Conservation (phyloP, 2,329 filamentous ascomycete species). For the Zymoseptoria passerinii region DNA sequence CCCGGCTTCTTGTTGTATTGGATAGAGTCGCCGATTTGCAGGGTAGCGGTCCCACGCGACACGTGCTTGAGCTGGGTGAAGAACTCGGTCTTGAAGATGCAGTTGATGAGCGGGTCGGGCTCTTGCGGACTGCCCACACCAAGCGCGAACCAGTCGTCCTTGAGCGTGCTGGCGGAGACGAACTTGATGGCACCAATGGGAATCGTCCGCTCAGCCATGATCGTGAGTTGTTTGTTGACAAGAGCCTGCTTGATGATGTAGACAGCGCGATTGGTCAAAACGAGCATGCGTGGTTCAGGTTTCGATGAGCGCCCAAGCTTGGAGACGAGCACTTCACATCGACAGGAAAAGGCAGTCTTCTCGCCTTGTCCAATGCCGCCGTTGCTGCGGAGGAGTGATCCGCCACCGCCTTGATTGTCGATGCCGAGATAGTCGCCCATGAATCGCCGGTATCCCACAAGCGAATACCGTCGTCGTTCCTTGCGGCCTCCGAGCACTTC, state of each 20-base stretch:
- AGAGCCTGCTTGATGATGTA: constrained; percentile 82
- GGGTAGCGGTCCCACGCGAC: constrained; percentile 69
- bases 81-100: constrained; percentile 92
- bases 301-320: constrained; percentile 97
- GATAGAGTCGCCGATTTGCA: constrained; percentile 76
- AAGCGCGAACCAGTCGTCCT: constrained; percentile 95
- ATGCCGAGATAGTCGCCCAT: constrained; percentile 91
- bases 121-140: constrained; percentile 85
- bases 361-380: constrained; percentile 63
- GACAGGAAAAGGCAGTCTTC: constrained; percentile 76
- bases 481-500: constrained; percentile 73
- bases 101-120: constrained; percentile 86
- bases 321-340: constrained; percentile 79
- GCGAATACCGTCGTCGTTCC: constrained; percentile 81
- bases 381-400: constrained; percentile 68
- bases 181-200: constrained; percentile 83
- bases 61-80: constrained; percentile 82
- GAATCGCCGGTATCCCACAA: constrained; percentile 85
- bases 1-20: constrained; percentile 98
- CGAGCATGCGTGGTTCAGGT: constrained; percentile 71
- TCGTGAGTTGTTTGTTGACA: constrained; percentile 72
- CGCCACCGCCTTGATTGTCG: constrained; percentile 69
- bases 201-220: constrained; percentile 72
- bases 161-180: constrained; percentile 67
- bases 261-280: constrained; percentile 73